A percentile compares a stretch with the other conserved stretches of the same genome.
phyloP scores from a whole-genome alignment of 495 filamentous ascomycete species.

The Gamarada debralockiae region DNA sequence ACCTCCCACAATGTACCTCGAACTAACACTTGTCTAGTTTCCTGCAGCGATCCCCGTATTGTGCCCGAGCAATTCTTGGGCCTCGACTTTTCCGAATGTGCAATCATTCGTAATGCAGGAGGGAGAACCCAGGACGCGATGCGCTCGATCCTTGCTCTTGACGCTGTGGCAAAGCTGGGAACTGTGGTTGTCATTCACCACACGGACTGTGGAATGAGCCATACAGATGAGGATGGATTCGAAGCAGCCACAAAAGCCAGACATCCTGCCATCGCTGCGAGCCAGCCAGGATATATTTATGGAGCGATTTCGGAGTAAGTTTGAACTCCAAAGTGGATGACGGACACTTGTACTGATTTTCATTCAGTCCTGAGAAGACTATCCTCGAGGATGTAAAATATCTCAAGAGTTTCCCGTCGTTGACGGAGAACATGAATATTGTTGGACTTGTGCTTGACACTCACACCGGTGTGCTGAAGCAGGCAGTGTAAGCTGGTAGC shows the following conservation, averaged over 20 bases:
- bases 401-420: constrained; percentile 1
- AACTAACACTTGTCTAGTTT: constrained; percentile 8
- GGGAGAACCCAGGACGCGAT: constrained; percentile 28
- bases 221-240: not conserved
- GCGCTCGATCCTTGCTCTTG: constrained; percentile 23
- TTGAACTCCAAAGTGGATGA: not conserved
- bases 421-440: constrained; percentile 2
- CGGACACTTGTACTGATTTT: not conserved
- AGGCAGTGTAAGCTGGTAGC: not conserved
- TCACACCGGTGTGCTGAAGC: constrained; percentile 9
- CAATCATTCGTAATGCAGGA: constrained; percentile 30
- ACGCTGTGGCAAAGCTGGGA: constrained; percentile 22
- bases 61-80: constrained; percentile 27
- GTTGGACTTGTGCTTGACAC: constrained; percentile 9
- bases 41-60: constrained; percentile 26
- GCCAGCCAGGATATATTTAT: not conserved
- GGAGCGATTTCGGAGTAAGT: constrained; percentile 6
- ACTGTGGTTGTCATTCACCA: constrained; percentile 29
- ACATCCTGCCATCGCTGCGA: not conserved
- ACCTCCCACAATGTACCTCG: not conserved
- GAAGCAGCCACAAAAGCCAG: not conserved
- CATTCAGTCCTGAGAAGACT: constrained; percentile 1
- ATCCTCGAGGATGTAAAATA: constrained; percentile 6
- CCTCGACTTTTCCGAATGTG: constrained; percentile 23
- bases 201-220: constrained; percentile 12